Base-by-base conservation (phyloP, 1,139 yeast species). In the Scheffersomyces cryptocercus region DNA sequence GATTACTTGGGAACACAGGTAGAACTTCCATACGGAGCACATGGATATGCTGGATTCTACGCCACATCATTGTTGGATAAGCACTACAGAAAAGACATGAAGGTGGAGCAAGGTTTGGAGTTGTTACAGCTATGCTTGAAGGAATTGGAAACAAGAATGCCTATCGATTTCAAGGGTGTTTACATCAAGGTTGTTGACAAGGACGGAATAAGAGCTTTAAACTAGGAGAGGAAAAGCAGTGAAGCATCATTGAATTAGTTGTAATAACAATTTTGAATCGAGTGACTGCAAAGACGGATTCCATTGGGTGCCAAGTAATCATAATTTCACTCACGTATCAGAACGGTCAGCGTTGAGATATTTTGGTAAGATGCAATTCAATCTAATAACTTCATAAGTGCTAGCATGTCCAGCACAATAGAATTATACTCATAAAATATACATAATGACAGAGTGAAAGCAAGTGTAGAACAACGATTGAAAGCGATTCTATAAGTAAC, bases 41-140 rank as follows among this genome's bases (percentile, higher is more conserved):
- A 90, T 61, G 99, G 99, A 3, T 93, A 95, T 60, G 96, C 99
- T 30, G 96, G 95, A 3, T 95, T 90, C 67, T 93, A 93, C 66
- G 84, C 96, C 37, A 79, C 89, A 64, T 88, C 99, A 3, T 73
- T 93, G 51, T 77, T 95, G 56, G 99, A 93, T 70, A 90, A 86
- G 56, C 97, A 91, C 67, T 90, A 91, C 68, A 79, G 85, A 61
- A 79, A 84, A 38, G 95, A 84, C 54, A 81, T 91, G 84, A 73
- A 80, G 9, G 68, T 81, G 37, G 90, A 84, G 29, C 95, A 90
- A 48, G 99, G 98, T 1, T 62, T 93, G 51, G 75, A 82, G 41
- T 77, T 93, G 56, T 77, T 91, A 63, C 75, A 81, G 49, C 64
- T 77, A 61, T 90, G 98, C 67, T 75, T 88, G 47, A 79, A 77